Evolutionary conservation across 225 moss, liverwort and hornwort genomes (phyloP), one percentile per base, ranked within the genome.

Genomic region (Asterella californica): DNA sequence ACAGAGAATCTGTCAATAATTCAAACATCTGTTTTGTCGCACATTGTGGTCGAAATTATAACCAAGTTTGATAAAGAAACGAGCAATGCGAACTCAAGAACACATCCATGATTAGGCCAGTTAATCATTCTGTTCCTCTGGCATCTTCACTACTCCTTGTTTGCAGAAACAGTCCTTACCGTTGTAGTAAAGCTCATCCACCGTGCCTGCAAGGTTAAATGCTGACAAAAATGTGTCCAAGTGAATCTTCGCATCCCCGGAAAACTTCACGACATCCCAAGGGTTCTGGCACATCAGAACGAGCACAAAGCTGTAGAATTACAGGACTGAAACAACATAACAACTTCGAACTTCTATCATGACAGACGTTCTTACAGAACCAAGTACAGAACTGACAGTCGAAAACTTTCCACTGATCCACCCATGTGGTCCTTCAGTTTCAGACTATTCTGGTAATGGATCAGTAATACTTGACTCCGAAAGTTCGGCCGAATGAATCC

Each of bases 161-260:
- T 27, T 61, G 25, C 61, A 21, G 11, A 61, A 60, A 27, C 1
- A 11, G 42, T 9, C 22, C 76, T 25, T 84, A 95, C 95, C 92
- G 79, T 89, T 83, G 75, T 87, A 91, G 74, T 83, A 90, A 46
- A 90, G 87, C 60, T 92, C 96, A 74, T 96, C 90, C 72, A 80
- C 76, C 86, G 89, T 67, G 77, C 93, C 97, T 81, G 81, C 80
- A 61, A 97, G 91, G 77, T 97, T 90, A 75, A 97, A 97, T 37
- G 84, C 82, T 37, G 97, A 97, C 78, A 93, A 84, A 77, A 92
- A 94, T 14, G 97, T 92, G 72, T 97, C 97, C 80, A 90, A 79
- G 75, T 97, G 97, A 80, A 97, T 89, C 82, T 74, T 90, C 62
- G 93, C 84, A 69, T 93, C 81, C 54, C 92, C 93, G 81, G 97